These are phyloP conservation scores for Eimeria sp. DNA, from an alignment of 169 alveolate genomes.

Conservation along the genomic window DNA sequence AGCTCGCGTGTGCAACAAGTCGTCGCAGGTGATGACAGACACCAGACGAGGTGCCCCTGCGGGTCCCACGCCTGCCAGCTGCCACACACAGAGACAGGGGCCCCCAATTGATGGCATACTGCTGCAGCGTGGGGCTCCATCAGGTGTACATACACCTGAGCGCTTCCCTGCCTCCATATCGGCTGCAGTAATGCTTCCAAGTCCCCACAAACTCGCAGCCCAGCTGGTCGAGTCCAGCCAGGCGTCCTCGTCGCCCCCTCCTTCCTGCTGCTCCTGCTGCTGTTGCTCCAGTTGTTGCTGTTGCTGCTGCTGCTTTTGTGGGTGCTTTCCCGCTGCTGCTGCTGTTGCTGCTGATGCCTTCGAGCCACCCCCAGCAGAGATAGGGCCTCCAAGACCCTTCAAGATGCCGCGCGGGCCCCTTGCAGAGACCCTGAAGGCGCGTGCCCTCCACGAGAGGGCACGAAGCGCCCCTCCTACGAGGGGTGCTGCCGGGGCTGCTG, in stretches of 20 bases:
- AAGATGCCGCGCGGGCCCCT: constrained; percentile 39
- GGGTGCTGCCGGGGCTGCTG: constrained; percentile 38
- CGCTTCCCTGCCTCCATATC: neutral
- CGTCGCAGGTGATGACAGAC: constrained; percentile 81
- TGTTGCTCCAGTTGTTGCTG: neutral
- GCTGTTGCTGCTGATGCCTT: constrained; percentile 33
- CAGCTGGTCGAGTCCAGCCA: constrained; percentile 40
- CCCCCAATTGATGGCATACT: constrained; percentile 66
- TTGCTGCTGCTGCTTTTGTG: constrained; percentile 4
- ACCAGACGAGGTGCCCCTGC: constrained; percentile 78
- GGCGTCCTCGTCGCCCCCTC: constrained; percentile 30
- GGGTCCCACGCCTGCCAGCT: constrained; percentile 45
- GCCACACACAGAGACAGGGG: constrained; percentile 79
- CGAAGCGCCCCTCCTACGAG: constrained; percentile 23
- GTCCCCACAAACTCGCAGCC: constrained; percentile 46
- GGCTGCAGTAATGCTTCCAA: constrained; percentile 12
- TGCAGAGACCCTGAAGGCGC: constrained; percentile 20
- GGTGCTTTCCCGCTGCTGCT: neutral
- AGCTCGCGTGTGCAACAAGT: constrained; percentile 53
- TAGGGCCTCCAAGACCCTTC: constrained; percentile 31
- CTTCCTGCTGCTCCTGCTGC: neutral
- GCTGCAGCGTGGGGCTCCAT: neutral
- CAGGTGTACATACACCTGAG: constrained; percentile 36
- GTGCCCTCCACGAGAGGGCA: constrained; percentile 60
- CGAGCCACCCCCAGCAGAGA: neutral